A percentile compares a stretch with the other conserved stretches of the same genome.
phyloP scores from a whole-genome alignment of 106 monocot species.

The Platanthera zijinensis region DNA sequence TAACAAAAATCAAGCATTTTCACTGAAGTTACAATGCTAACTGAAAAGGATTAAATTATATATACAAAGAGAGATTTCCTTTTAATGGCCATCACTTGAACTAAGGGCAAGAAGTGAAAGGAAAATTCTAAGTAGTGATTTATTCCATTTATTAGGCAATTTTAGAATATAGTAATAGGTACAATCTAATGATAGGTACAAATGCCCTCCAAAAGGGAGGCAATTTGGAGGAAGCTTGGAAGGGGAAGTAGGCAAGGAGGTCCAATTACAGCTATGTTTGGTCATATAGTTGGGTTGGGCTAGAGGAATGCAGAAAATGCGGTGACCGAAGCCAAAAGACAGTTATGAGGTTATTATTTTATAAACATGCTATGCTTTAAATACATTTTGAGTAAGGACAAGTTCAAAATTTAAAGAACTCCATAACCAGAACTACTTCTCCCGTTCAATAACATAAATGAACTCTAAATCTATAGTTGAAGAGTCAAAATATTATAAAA shows the following conservation, averaged over 20 bases:
- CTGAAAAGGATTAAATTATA: no score
- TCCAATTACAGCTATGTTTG: background rate
- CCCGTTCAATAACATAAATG: background rate
- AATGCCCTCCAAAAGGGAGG: background rate
- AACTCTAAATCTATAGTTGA: background rate
- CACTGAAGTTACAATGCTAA: no score
- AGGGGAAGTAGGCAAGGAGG: background rate
- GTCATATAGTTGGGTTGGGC: background rate
- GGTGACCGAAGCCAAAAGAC: background rate
- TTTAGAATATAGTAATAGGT: no score
- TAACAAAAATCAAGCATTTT: no score
- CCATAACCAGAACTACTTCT: background rate
- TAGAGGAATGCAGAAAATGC: background rate
- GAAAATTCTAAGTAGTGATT: no score
- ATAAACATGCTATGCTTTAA: background rate
- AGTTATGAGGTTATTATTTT: background rate
- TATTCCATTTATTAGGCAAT: no score
- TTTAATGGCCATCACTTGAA: no score
- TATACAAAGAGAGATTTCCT: no score
- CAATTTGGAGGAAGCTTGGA: background rate
- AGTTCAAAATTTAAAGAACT: background rate
- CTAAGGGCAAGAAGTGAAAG: background rate
- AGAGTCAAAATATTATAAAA: background rate
- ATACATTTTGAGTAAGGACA: background rate
- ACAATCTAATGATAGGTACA: no score